A percentile compares a stretch with the other conserved stretches of the same genome.
Evolutionary conservation across 495 filamentous ascomycete genomes (phyloP).

Genomic region (Cercophora newfieldiana): DNA sequence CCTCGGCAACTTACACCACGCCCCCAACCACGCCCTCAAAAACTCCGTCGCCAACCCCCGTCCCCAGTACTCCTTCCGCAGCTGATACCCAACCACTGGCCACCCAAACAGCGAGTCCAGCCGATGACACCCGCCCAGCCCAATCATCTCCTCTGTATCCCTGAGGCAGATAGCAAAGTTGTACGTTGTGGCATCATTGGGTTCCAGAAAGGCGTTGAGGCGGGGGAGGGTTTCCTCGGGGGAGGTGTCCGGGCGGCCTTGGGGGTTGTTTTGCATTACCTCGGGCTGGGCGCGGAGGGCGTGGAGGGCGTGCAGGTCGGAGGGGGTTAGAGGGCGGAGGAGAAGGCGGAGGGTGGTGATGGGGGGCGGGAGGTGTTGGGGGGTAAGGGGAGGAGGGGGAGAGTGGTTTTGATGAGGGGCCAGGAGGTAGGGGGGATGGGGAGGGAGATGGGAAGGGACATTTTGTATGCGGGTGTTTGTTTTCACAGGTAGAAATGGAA

Average conservation of each 20-base stretch:
- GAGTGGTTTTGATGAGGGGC: background rate
- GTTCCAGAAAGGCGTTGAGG: background rate
- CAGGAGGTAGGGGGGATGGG: background rate
- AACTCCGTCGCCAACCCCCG: background rate
- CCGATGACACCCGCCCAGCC: background rate
- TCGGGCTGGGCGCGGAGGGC: conserved; percentile 7
- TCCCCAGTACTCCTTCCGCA: background rate
- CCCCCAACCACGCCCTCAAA: background rate
- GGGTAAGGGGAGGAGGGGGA: background rate
- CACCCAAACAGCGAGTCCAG: background rate
- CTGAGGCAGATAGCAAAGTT: conserved; percentile 6
- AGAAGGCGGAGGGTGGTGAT: conserved; percentile 5
- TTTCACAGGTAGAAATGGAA: background rate
- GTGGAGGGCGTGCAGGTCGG: conserved; percentile 2
- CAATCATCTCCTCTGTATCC: background rate
- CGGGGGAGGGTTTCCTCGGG: background rate
- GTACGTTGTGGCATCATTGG: background rate
- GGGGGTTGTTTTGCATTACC: conserved; percentile 8
- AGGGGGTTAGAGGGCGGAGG: background rate
- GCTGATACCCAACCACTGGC: background rate
- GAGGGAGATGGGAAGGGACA: background rate
- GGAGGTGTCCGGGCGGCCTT: conserved; percentile 3
- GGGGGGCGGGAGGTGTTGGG: conserved; percentile 2
- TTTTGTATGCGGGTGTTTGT: background rate
- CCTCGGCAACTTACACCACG: background rate